These are phyloP conservation scores for Talinum fruticosum DNA, from an alignment of 148 eudicot species.

Conservation along the genomic window DNA sequence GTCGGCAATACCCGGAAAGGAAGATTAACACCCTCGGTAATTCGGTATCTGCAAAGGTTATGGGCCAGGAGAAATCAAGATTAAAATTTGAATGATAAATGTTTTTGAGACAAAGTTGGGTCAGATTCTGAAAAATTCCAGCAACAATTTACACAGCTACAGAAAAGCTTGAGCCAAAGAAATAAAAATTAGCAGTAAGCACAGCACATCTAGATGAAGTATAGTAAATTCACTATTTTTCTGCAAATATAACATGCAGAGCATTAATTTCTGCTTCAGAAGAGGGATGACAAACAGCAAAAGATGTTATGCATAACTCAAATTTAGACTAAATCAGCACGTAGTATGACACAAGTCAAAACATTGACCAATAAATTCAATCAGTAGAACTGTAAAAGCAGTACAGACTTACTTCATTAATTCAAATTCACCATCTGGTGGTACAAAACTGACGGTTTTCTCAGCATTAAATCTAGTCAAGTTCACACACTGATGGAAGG, in stretches of 20 bases:
- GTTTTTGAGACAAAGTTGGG: background rate
- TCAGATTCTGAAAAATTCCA: background rate
- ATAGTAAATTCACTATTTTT: background rate
- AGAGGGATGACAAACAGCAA: background rate
- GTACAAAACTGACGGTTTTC: constrained; percentile 98
- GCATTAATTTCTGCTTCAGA: background rate
- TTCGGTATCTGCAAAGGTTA: constrained; percentile 66
- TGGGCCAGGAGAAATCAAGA: background rate
- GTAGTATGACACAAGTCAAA: background rate
- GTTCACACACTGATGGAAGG: constrained; percentile 98
- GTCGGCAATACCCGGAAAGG: constrained; percentile 98
- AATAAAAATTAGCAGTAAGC: background rate
- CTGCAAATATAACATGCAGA: constrained; percentile 7
- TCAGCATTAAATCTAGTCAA: constrained; percentile 97
- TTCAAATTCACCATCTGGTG: constrained; percentile 99
- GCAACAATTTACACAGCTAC: background rate
- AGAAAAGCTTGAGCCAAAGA: background rate
- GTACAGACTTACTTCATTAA: constrained; percentile 80
- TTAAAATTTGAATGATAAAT: background rate
- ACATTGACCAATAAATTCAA: constrained; percentile 3
- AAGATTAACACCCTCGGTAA: constrained; percentile 98
- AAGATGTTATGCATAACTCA: background rate
- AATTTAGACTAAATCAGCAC: background rate
- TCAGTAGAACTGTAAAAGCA: constrained; percentile 6
- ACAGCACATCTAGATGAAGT: background rate